A percentile compares a stretch with the other conserved stretches of the same genome.
Conservation (phyloP, 345 rosid species). For the Pseudoturritis turrita region DNA sequence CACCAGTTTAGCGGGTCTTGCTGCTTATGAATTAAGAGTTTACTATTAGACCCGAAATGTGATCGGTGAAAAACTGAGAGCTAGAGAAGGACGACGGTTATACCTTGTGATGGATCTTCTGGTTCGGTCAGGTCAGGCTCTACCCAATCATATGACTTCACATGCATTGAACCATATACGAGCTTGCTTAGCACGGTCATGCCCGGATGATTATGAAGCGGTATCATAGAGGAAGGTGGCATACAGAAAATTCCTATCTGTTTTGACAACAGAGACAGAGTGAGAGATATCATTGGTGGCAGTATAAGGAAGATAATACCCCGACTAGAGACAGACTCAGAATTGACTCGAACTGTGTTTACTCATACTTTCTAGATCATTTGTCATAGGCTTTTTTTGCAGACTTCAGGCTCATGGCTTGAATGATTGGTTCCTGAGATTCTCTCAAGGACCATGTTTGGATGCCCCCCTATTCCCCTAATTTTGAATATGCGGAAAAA, state of each 20-base stretch:
- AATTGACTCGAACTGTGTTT: slow-evolving; percentile 22
- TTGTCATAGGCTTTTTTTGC: slow-evolving; percentile 30
- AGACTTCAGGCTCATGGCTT: slow-evolving; percentile 27
- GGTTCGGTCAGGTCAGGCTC: slow-evolving; percentile 41
- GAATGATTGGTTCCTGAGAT: slow-evolving; percentile 23
- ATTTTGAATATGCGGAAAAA: slow-evolving; percentile 12
- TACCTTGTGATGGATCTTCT: slow-evolving; percentile 65
- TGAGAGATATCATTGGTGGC: neutral
- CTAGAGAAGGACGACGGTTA: neutral
- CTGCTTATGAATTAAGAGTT: slow-evolving; percentile 36
- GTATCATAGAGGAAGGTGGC: slow-evolving; percentile 87
- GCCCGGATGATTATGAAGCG: slow-evolving; percentile 97
- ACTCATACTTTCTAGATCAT: slow-evolving; percentile 33
- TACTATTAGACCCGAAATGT: neutral
- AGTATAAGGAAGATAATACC: neutral
- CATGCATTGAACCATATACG: slow-evolving; percentile 76
- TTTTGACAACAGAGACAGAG: slow-evolving; percentile 20
- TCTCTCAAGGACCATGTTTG: slow-evolving; percentile 28
- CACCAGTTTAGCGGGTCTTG: slow-evolving; percentile 72
- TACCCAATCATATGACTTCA: slow-evolving; percentile 87
- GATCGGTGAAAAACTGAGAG: neutral
- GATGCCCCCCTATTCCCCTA: slow-evolving; percentile 22
- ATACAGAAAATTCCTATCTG: slow-evolving; percentile 96
- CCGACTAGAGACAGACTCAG: slow-evolving; percentile 3
- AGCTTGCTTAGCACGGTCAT: slow-evolving; percentile 95